phyloP scores from a whole-genome alignment of 345 rosid genomes.

The Populus pruinosa region DNA sequence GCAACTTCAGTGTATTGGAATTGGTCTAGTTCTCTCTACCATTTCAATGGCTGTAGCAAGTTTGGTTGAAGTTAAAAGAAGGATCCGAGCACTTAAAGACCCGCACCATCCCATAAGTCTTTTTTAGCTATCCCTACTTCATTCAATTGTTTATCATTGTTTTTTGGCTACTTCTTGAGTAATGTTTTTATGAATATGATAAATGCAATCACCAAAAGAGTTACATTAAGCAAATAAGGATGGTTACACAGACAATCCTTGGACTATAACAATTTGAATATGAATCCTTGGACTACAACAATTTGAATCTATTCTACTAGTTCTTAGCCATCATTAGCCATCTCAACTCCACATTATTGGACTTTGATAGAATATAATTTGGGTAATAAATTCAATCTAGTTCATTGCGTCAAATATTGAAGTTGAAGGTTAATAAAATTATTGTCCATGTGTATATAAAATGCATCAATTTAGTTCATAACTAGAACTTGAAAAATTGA shows the following conservation, averaged over 20 bases:
- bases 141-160: slow-evolving; percentile 18
- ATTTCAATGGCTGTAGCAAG: slow-evolving; percentile 29
- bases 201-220: slow-evolving; percentile 10
- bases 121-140: slow-evolving; percentile 30
- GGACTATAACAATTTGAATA: slow-evolving; percentile 17
- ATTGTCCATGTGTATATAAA: too few relatives aligned
- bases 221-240: slow-evolving; percentile 19
- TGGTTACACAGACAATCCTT: slow-evolving; percentile 21
- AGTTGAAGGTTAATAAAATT: background rate
- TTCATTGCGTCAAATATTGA: background rate
- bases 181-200: slow-evolving; percentile 20
- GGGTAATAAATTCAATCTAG: too few relatives aligned
- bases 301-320: slow-evolving; percentile 18
- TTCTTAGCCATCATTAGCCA: slow-evolving; percentile 25
- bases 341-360: slow-evolving; percentile 2
- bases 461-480: background rate
- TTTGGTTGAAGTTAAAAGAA: slow-evolving; percentile 16
- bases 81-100: background rate
- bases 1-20: slow-evolving; percentile 26
- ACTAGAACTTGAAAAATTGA: too few relatives aligned
- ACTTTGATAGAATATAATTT: background rate
- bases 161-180: slow-evolving; percentile 31
- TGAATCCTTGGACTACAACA: background rate
- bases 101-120: background rate
- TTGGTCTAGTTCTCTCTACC: slow-evolving; percentile 22